Base-by-base conservation (phyloP, 139 green algal genomes). In the Klebsormidium nitens region DNA sequence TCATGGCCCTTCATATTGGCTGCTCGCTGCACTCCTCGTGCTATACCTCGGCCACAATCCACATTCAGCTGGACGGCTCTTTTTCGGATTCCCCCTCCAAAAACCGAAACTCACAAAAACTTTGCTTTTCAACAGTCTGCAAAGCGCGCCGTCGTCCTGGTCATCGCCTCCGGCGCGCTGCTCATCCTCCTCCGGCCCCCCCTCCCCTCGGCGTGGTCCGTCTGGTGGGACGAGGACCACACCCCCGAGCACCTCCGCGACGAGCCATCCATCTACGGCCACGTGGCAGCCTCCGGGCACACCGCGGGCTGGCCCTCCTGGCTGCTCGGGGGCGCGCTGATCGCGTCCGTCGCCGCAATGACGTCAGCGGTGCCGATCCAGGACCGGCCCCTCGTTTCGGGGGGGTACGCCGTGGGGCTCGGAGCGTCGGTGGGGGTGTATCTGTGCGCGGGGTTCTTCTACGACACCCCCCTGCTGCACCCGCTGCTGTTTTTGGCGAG, bases 151-250 rank as follows among this genome's bases (percentile, higher is more conserved):
- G 36, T 76, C 2, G 59, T 59, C n/a, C 61, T 74, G 1, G 40
- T 74, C 8, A 60, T 66, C 28, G 59, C 73, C 5, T 46, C 71
- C 2, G 88, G 79, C 5, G 28, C 79, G 26, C 58, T 91, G 47
- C 84, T 94, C 0, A 49, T 83, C 11, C 19, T 86, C 52, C 65
- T 93, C 62, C 75, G 76, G 55, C 93, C 93, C 32, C 92, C 93
- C 11, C 71, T 97, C 57, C 69, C 65, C 36, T 81, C 83, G 3
- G 78, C 95, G 40, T 95, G 89, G 69, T 86, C 86, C 2, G 80
- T 92, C 3, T 78, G 97, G 31, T 97, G 91, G 91, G 89, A 97
- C 67, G 84, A 84, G 59, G 79, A 67, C 23, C 91, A 97, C 71
- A 80, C 91, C 35, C 91, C 92, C 0, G 81, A 86, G 49, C 19